phyloP scores from a whole-genome alignment of 768 basidiomycete genomes.

The Imleria badia region DNA sequence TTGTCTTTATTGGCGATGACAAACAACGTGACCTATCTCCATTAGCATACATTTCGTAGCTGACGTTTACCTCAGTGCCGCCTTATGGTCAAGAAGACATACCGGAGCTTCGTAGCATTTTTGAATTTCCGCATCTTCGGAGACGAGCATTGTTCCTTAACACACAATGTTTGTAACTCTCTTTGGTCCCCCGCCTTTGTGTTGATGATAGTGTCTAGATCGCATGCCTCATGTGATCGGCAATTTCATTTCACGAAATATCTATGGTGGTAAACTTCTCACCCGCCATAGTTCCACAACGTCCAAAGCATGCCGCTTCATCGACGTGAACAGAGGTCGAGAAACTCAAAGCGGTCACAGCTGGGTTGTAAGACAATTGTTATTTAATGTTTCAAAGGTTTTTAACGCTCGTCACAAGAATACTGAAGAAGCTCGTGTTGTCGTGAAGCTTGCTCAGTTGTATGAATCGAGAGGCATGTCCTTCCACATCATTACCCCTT shows the following conservation, averaged over 20 bases:
- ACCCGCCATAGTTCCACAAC: conserved; percentile 51
- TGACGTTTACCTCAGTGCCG: conserved; percentile 50
- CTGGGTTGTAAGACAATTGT: conserved; percentile 30
- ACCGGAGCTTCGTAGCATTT: conserved; percentile 65
- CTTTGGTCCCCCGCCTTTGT: not conserved
- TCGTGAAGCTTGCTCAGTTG: conserved; percentile 52
- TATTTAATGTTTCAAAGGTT: not conserved
- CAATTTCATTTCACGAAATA: conserved; percentile 58
- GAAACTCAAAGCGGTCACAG: conserved; percentile 33
- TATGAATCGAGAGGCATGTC: conserved; percentile 45
- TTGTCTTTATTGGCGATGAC: conserved; percentile 42
- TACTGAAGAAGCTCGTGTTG: conserved; percentile 47
- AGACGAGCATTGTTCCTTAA: conserved; percentile 52
- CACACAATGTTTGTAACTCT: conserved; percentile 61
- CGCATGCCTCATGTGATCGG: conserved; percentile 82
- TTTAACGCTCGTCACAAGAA: conserved; percentile 48
- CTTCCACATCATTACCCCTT: conserved; percentile 76
- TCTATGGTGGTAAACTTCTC: conserved; percentile 59
- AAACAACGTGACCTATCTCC: conserved; percentile 33
- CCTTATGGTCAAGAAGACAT: conserved; percentile 76
- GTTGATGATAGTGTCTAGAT: conserved; percentile 42
- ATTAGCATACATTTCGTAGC: not conserved
- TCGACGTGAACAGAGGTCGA: conserved; percentile 38
- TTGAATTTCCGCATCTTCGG: conserved; percentile 65
- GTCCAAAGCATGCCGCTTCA: conserved; percentile 34